Percentiles rank a stretch among this genome's conserved stretches.
Evolutionary conservation across 352 stramenopile genomes (phyloP).

Genomic region (Globisporangium splendens): DNA sequence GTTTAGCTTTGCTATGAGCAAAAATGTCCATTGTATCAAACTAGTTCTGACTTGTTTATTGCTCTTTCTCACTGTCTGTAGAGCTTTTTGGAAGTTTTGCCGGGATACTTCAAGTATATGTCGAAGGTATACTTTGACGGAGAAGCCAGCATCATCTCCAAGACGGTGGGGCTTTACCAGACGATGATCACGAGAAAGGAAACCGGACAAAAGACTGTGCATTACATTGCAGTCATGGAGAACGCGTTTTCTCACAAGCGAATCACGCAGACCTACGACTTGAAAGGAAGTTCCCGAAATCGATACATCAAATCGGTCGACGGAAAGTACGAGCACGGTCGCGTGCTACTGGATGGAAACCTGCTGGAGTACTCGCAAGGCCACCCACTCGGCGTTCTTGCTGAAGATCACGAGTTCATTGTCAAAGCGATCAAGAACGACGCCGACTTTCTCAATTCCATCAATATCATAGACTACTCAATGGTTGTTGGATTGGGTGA

Average conservation of each 20-base stretch:
- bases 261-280: constrained; percentile 94
- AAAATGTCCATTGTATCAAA: background rate
- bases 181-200: constrained; percentile 94
- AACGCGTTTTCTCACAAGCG: constrained; percentile 97
- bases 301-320: constrained; percentile 78
- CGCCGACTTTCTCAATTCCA: constrained; percentile 95
- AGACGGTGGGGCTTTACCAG: constrained; percentile 97
- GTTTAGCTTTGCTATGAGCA: background rate
- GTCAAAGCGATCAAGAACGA: constrained; percentile 94
- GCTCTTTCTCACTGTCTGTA: constrained; percentile 21
- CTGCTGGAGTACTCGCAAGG: constrained; percentile 79
- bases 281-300: constrained; percentile 97
- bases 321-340: constrained; percentile 22
- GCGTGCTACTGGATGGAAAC: constrained; percentile 84
- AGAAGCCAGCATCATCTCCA: constrained; percentile 92
- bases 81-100: constrained; percentile 79
- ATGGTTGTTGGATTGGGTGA: constrained; percentile 93
- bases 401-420: constrained; percentile 67
- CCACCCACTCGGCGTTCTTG: constrained; percentile 69
- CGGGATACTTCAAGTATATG: constrained; percentile 97
- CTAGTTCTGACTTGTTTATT: constrained; percentile 1
- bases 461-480: constrained; percentile 99
- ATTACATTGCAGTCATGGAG: constrained; percentile 94
- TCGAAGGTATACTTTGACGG: constrained; percentile 95
- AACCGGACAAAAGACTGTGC: constrained; percentile 85